Evolutionary conservation across 257 asterid genomes (phyloP), one percentile per base, ranked within the genome.

Genomic region (Perilla frutescens): DNA sequence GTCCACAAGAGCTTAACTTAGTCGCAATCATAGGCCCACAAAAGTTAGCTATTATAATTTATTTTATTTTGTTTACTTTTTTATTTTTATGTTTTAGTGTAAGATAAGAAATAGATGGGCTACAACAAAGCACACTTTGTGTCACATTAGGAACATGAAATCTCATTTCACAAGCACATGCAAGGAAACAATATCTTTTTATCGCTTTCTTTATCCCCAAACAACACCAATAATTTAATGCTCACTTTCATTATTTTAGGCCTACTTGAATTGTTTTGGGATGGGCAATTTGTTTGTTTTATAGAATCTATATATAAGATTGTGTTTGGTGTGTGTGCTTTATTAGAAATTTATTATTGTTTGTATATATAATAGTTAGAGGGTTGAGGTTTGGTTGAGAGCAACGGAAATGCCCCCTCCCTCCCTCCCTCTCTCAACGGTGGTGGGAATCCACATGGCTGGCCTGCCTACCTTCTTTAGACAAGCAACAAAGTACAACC

Each of bases 111-210:
- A 13, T 57, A 32, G 43, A 57, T 57, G 8, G 37, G 62, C 39
- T 29, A 29, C 9, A 10, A 57, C 63, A 55, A 61, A 26, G 55
- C 66, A 70, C 72, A 71, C 61, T 70, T 70, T 58, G 77, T 68
- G 74, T 72, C 79, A 77, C 56, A 62, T 65, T 62, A 60, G 66
- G 51, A 65, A 53, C 82, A 73, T 68, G 70, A 77, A 78, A 74
- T 80, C 83, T 76, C 78, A 71, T 72, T 82, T 72, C 73, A 78
- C 80, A 66, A 84, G 72, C 84, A 65, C 81, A 70, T 76, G 71
- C 32, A 59, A 49, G 68, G 54, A 72, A 76, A 59, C 79, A 72
- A 58, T 57, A 31, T 43, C 6, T 62, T 75, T 62, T 54, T 57
- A 75, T 78, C 81, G 29, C 67, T 73, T 64, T 34, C 55, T 56